Evolutionary conservation across 1,284 basidiomycete species (phyloP), one percentile per base, ranked within the genome.

Genomic region (Ustilago shanxiensis): DNA sequence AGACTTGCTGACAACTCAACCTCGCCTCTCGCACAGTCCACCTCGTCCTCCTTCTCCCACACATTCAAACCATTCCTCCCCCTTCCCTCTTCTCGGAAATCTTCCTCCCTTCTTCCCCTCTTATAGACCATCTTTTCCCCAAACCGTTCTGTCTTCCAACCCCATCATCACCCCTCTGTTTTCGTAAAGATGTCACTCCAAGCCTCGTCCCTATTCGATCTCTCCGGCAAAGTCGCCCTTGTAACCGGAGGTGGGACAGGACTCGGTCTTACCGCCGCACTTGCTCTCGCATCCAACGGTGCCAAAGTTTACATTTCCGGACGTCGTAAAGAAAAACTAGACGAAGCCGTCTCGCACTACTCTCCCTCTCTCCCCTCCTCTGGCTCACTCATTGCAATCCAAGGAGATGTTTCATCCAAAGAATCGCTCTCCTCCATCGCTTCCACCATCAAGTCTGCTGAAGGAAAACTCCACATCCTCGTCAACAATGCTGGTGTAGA

Each of bases 401-500:
- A 76, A 35, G 72, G 62, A 0, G 80, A 83, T 47, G 76, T 81
- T 0, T 66, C 65, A 6, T 67, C 57, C 11, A 79, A 82, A 49
- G 61, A 60, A 3, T 72, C 80, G 14, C 65, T 80, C 1, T 51
- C 57, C 0, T 20, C 31, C 0, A 66, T 77, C 24, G 81, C 75
- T 1, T 29, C 58, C 0, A 41, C 62, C 39, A 61, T 82, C 44
- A 20, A 65, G n/a, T 5, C 11, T 0, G 28, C 31, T 3, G 62
- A 71, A 1, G 77, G 68, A 0, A 56, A 58, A 29, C 56, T 83
- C 13, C 70, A 83, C 70, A 71, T 83, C 22, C 65, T 83, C 18
- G 60, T 83, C 52, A 83, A 83, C 78, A 83, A 83, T 29, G 73
- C 78, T 2, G 81, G 81, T 5, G 51, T 83, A 22, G 80, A 82